phyloP scores from a whole-genome alignment of 2,329 filamentous ascomycete species.

The Hymenoscyphus fructigenus region DNA sequence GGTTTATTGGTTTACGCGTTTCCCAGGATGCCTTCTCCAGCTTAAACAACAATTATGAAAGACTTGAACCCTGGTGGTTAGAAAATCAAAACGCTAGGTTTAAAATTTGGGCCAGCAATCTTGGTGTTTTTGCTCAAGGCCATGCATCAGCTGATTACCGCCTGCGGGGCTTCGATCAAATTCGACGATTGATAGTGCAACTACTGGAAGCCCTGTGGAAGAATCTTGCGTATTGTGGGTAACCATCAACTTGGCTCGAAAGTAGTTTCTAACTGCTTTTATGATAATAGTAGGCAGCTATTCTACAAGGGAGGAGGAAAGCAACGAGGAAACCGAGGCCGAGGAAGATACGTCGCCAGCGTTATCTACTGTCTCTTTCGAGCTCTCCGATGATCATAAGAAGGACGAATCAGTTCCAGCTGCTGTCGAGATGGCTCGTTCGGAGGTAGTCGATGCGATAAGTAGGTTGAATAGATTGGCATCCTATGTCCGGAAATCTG shows the following conservation, averaged over 20 bases:
- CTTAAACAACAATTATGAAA: too few species aligned
- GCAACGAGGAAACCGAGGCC: too few species aligned
- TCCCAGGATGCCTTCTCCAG: too few species aligned
- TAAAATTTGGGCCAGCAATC: not conserved
- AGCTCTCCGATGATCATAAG: too few species aligned
- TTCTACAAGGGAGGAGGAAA: too few species aligned
- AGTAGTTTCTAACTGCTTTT: too few species aligned
- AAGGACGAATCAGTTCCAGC: too few species aligned
- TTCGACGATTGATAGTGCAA: not conserved
- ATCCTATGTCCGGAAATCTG: not conserved
- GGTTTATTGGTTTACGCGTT: too few species aligned
- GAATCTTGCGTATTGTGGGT: not conserved
- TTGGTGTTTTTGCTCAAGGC: not conserved
- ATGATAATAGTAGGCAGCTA: too few species aligned
- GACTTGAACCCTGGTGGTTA: too few species aligned
- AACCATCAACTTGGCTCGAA: too few species aligned
- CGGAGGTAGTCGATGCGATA: slow-evolving; percentile 1
- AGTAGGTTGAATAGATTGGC: slow-evolving; percentile 3
- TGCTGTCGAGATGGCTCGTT: not conserved
- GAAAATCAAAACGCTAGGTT: not conserved
- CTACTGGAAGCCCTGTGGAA: not conserved
- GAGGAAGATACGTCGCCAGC: not conserved
- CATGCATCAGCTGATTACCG: not conserved
- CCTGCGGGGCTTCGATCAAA: not conserved
- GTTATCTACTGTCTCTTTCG: not conserved